Conservation (phyloP, 1,139 yeast species). For the Sugiyamaella pinicola region DNA sequence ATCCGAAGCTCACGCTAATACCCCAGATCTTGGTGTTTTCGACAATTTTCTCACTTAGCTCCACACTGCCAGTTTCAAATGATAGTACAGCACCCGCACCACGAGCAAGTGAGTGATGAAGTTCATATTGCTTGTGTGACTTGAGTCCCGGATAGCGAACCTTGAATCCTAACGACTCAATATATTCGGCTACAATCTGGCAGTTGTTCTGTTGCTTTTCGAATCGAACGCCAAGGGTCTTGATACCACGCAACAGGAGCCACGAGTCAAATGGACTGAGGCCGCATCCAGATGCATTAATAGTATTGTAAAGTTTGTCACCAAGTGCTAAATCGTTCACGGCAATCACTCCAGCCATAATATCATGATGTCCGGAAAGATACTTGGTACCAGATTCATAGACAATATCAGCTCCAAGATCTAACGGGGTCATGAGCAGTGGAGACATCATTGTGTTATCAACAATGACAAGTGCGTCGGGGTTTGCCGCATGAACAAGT, state of each 20-base stretch:
- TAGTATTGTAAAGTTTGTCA: conserved; percentile 68
- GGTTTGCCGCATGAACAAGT: conserved; percentile 67
- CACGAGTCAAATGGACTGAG: conserved; percentile 89
- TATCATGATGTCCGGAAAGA: conserved; percentile 90
- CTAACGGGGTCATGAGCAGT: conserved; percentile 77
- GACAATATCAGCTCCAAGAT: conserved; percentile 84
- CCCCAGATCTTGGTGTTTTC: conserved; percentile 77
- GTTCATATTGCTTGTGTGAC: conserved; percentile 76
- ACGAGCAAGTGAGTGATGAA: conserved; percentile 73
- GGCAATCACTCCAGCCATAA: conserved; percentile 92
- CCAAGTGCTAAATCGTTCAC: conserved; percentile 65
- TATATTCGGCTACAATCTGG: conserved; percentile 69
- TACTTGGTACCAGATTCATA: conserved; percentile 93
- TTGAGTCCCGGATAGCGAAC: conserved; percentile 85
- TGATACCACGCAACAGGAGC: conserved; percentile 82
- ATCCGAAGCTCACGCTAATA: conserved; percentile 91
- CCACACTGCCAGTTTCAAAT: conserved; percentile 80
- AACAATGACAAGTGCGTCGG: conserved; percentile 74
- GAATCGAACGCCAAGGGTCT: conserved; percentile 79
- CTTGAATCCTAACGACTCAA: conserved; percentile 58
- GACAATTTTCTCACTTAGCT: conserved; percentile 69
- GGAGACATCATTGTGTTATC: conserved; percentile 98
- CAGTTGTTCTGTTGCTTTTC: conserved; percentile 88
- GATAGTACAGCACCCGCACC: conserved; percentile 92
- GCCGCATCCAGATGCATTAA: conserved; percentile 90